Evolutionary conservation across 495 filamentous ascomycete genomes (phyloP).

Genomic region (Penicilliopsis zonata): DNA sequence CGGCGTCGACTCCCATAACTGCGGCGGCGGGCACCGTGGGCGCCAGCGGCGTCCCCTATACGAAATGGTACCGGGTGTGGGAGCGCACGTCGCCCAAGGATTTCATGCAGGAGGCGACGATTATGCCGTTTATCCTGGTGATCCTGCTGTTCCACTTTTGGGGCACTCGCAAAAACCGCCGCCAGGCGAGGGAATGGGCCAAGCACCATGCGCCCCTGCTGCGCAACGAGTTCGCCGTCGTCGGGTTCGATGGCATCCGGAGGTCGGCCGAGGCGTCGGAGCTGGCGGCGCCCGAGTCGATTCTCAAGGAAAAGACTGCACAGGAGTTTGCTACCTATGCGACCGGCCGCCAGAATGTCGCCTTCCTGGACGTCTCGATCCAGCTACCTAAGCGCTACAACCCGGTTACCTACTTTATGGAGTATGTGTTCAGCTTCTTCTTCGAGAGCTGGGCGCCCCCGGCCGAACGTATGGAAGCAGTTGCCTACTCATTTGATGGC

Average conservation of each 20-base stretch:
- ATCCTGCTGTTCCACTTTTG: conserved; percentile 71
- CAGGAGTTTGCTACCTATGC: conserved; percentile 82
- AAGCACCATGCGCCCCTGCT: conserved; percentile 58
- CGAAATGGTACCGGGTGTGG: conserved; percentile 94
- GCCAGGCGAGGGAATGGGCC: conserved; percentile 72
- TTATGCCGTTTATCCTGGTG: conserved; percentile 59
- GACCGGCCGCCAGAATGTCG: conserved; percentile 87
- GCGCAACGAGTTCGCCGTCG: conserved; percentile 72
- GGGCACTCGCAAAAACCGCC: conserved; percentile 69
- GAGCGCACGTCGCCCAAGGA: conserved; percentile 72
- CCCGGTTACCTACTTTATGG: conserved; percentile 59
- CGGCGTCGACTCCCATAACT: conserved; percentile 16
- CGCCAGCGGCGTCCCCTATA: conserved; percentile 47
- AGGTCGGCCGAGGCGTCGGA: conserved; percentile 25
- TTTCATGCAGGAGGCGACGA: conserved; percentile 78
- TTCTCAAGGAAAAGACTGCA: conserved; percentile 71
- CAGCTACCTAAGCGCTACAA: conserved; percentile 83
- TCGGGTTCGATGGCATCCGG: conserved; percentile 55
- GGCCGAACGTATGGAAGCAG: conserved; percentile 59
- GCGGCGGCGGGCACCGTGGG: conserved; percentile 15
- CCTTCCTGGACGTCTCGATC: conserved; percentile 76
- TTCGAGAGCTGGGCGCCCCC: conserved; percentile 61
- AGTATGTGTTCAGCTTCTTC: conserved; percentile 59
- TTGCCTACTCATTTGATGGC: conserved; percentile 80
- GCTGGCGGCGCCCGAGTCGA: conserved; percentile 38